Base-by-base conservation (phyloP, 768 basidiomycete species). In the Cyclocybe aegerita region DNA sequence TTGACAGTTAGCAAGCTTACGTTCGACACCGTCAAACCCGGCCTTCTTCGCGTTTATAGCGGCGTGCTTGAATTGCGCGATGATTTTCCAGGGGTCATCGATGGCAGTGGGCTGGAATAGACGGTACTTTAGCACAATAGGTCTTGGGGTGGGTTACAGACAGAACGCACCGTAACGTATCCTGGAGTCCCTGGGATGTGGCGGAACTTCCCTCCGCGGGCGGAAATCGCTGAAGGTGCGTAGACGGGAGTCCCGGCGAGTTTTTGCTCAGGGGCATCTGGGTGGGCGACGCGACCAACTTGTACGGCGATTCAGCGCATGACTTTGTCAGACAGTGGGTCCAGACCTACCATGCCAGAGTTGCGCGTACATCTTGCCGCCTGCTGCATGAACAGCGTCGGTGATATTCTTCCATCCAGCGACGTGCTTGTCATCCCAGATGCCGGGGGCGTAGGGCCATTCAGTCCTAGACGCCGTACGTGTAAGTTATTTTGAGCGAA, bases 11-110 rank as follows among this genome's bases (percentile, higher is more conserved):
- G 48, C 9, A 8, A 5, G 54, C 68, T 49, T 55, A 73, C 74
- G 49, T 63, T 80, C 78, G 23, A 79, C 71, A 7, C 78, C 78
- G 53, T 81, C 79, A 56, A 78, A 79, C 3, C 78, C 79, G 23
- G 76, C 75, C 41, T 67, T 67, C 39, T 74, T 75, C 3, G 77
- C 77, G 38, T 74, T 74, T 34, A 65, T 43, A 2, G 77, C 78
- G 2, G 76, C 74, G 44, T 68, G 54, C 43, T 65, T 72, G 64
- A 65, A 79, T 36, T 61, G 58, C 9, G 64, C 58, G 23, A 77
- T 60, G 47, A 74, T 52, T 6, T 55, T 55, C 36, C 59, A 55
- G n/a, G 79, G 76, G 50, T 79, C 75, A 3, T 69, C 64, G 15
- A 73, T 55, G 1, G 65, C 68, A n/a, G 66, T 70, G 9, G 71